Base-by-base conservation (phyloP, 1,284 basidiomycete species). In the Dichomitus squalens region DNA sequence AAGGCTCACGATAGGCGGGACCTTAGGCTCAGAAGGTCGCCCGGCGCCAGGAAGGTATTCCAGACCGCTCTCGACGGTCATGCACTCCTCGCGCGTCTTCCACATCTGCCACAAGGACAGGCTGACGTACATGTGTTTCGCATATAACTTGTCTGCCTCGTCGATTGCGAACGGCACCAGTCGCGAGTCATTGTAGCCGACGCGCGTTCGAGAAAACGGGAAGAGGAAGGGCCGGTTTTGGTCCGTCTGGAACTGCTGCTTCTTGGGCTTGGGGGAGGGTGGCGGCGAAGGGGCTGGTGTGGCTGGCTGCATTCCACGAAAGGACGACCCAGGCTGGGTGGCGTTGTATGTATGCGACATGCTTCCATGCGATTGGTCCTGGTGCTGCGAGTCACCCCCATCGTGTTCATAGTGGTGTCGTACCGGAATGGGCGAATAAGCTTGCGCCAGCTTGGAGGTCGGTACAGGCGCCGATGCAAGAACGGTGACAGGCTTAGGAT, bases 171-270 rank as follows among this genome's bases (percentile, higher is more conserved):
- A 94, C 1, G 97, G 97, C 1, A 98, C 93, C 9, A 93, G 77
- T 58, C 84, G 79, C 36, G 77, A 79, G 66, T 85, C 80, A 59
- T 79, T 79, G 47, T 68, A 71, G 41, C 61, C 64, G 60, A 57
- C 63, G 63, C 60, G 73, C 53, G 75, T 80, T 49, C 79, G 82
- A 12, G 94, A 93, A 72, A 97, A 99, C 0, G 97, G 97, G 70
- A 99, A 95, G 55, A 99, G 79, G 71, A 99, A 99, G 1, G 97
- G 97, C 7, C 93, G 83, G 33, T 79, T 88, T 70, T 97, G 97
- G 72, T 99, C 97, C 0, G 97, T 99, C 73, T 99, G 97, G 73
- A 95, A 99, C 70, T 98, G 96, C 70, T 96, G 95, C 73, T 98
- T 98, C 79, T 98, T 98, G 7, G 93, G 94, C 70, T 96, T 97